A percentile compares a stretch with the other conserved stretches of the same genome.
Conservation (phyloP, 2,329 filamentous ascomycete genomes). For the Stylonectria norvegica region DNA sequence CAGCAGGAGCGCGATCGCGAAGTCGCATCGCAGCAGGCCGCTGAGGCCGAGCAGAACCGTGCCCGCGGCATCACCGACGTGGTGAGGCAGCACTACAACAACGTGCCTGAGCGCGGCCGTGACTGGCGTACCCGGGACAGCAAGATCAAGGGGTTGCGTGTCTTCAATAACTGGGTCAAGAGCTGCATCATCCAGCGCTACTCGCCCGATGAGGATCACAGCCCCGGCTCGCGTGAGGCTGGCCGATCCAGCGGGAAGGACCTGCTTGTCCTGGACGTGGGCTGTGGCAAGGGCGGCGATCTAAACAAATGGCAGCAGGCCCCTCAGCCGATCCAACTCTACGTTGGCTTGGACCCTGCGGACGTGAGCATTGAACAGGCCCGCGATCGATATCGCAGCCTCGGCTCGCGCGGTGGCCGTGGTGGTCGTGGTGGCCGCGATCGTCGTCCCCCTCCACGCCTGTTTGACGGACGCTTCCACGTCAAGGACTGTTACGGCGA, state of each 20-base stretch:
- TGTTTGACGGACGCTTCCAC: conserved; percentile 85
- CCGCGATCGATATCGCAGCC: conserved; percentile 72
- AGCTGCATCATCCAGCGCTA: conserved; percentile 97
- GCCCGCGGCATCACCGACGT: conserved; percentile 69
- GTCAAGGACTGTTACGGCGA: conserved; percentile 92
- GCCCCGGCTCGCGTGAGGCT: conserved; percentile 55
- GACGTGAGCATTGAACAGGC: conserved; percentile 91
- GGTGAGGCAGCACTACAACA: conserved; percentile 92
- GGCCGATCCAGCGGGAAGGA: conserved; percentile 53
- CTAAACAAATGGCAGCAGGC: conserved; percentile 94
- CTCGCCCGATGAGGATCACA: conserved; percentile 73
- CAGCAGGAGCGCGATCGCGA: conserved; percentile 55
- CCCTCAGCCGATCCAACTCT: conserved; percentile 85
- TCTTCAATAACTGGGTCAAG: conserved; percentile 99
- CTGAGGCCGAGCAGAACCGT: conserved; percentile 38
- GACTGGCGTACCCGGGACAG: conserved; percentile 95
- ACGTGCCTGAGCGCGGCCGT: conserved; percentile 85
- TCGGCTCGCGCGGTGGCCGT: conserved; percentile 59
- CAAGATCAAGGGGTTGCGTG: conserved; percentile 88
- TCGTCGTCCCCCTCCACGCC: conserved; percentile 47
- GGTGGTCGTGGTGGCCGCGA: conserved; percentile 51
- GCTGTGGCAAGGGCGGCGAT: conserved; percentile 95
- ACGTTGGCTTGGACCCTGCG: conserved; percentile 91
- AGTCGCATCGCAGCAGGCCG: conserved; percentile 34
- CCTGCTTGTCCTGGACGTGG: conserved; percentile 84